Percentiles rank a stretch among this genome's conserved stretches.
Evolutionary conservation across 306 rosid genomes (phyloP).

Genomic region (Albizia julibrissin): DNA sequence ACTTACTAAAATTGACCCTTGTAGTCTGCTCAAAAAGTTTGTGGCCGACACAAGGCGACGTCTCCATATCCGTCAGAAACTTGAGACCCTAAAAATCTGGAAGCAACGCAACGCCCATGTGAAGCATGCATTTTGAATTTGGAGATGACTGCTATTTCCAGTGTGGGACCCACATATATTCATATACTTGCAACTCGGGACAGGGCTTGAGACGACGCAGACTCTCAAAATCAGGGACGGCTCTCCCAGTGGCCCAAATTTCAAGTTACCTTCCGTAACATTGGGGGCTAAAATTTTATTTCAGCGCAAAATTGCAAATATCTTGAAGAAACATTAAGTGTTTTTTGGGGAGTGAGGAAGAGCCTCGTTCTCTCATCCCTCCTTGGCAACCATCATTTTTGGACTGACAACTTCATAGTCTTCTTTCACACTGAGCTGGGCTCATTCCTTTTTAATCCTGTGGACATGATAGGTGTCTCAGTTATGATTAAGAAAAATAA

Average conservation of each 20-base stretch:
- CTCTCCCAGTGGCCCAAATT: not conserved
- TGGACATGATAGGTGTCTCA: no score
- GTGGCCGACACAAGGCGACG: not conserved
- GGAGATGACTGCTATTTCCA: not conserved
- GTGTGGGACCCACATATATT: not conserved
- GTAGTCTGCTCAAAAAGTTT: not conserved
- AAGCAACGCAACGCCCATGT: no score
- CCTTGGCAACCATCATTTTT: not conserved
- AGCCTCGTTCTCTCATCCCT: not conserved
- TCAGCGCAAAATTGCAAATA: not conserved
- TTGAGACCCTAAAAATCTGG: not conserved
- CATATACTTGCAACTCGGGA: not conserved
- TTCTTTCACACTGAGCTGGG: no score
- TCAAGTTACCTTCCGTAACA: not conserved
- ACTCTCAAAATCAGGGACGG: not conserved
- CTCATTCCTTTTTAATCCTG: no score
- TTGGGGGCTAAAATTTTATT: not conserved
- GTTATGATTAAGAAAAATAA: no score
- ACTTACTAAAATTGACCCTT: not conserved
- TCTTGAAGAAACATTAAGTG: not conserved
- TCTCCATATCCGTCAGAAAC: not conserved
- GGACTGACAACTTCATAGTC: not conserved
- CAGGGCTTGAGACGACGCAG: not conserved
- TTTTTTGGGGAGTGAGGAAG: not conserved
- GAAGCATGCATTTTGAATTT: no score